Conservation (phyloP, 345 rosid genomes). For the Salix dunnii region DNA sequence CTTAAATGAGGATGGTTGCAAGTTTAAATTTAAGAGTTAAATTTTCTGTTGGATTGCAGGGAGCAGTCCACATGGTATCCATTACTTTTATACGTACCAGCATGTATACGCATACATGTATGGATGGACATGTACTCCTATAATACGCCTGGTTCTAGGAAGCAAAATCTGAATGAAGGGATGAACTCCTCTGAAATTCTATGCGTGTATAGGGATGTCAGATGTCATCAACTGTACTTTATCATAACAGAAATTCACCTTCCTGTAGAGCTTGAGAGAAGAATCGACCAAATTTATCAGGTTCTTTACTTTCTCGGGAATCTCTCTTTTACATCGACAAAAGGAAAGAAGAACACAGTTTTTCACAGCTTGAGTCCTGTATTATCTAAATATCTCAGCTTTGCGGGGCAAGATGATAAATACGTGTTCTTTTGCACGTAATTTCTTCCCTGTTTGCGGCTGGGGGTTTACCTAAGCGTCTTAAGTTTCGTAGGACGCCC, state of each 20-base stretch:
- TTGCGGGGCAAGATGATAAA: background rate
- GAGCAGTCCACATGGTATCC: background rate
- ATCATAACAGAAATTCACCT: no score
- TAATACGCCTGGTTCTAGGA: no score
- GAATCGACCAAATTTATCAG: no score
- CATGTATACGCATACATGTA: background rate
- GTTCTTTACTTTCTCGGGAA: no score
- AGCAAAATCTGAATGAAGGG: background rate
- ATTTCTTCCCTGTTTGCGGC: background rate
- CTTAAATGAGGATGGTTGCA: constrained; percentile 29
- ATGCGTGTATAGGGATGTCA: background rate
- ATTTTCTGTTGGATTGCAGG: constrained; percentile 18
- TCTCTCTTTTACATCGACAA: no score
- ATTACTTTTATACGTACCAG: background rate
- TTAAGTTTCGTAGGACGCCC: background rate
- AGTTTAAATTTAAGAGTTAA: constrained; percentile 12
- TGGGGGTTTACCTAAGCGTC: constrained; percentile 9
- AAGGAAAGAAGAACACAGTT: no score
- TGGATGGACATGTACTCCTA: no score
- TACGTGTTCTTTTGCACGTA: no score
- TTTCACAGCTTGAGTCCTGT: no score
- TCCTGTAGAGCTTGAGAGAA: no score
- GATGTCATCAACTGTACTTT: no score
- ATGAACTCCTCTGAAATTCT: background rate
- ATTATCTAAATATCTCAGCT: background rate